Conservation (phyloP, 495 filamentous ascomycete species). For the Penicillium arizonense region DNA sequence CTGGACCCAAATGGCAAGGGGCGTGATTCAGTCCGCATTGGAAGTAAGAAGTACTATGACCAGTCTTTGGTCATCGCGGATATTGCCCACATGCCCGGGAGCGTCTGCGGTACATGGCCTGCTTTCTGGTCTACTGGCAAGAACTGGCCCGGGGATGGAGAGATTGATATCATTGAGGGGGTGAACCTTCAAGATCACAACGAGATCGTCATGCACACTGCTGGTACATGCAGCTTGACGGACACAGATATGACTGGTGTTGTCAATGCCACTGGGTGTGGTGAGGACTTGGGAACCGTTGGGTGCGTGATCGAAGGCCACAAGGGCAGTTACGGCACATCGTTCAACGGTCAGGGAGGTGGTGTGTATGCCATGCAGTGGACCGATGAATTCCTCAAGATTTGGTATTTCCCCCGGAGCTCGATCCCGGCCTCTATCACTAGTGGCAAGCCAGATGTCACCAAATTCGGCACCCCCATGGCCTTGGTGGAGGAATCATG, state of each 20-base stretch:
- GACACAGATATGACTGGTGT: constrained; percentile 48
- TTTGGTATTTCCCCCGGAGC: constrained; percentile 75
- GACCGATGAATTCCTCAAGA: constrained; percentile 62
- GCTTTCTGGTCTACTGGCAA: constrained; percentile 74
- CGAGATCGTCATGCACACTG: constrained; percentile 74
- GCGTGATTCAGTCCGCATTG: constrained; percentile 67
- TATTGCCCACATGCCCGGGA: constrained; percentile 72
- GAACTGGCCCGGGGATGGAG: constrained; percentile 75
- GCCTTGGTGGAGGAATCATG: constrained; percentile 64
- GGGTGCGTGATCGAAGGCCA: constrained; percentile 49
- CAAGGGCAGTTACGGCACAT: constrained; percentile 60
- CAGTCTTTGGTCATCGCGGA: constrained; percentile 72
- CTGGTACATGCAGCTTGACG: constrained; percentile 58
- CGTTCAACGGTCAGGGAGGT: constrained; percentile 71
- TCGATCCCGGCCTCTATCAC: constrained; percentile 58
- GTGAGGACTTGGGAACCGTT: constrained; percentile 46
- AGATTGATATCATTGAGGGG: constrained; percentile 92
- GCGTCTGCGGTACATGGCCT: constrained; percentile 70
- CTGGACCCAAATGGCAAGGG: constrained; percentile 43
- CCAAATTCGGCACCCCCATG: constrained; percentile 64
- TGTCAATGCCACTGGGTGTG: constrained; percentile 54
- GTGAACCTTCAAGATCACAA: constrained; percentile 67
- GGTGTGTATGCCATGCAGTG: constrained; percentile 81
- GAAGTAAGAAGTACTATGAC: constrained; percentile 65
- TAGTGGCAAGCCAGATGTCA: constrained; percentile 56